Evolutionary conservation across 306 rosid genomes (phyloP), one percentile per base, ranked within the genome.

Genomic region (Quercus bicolor): DNA sequence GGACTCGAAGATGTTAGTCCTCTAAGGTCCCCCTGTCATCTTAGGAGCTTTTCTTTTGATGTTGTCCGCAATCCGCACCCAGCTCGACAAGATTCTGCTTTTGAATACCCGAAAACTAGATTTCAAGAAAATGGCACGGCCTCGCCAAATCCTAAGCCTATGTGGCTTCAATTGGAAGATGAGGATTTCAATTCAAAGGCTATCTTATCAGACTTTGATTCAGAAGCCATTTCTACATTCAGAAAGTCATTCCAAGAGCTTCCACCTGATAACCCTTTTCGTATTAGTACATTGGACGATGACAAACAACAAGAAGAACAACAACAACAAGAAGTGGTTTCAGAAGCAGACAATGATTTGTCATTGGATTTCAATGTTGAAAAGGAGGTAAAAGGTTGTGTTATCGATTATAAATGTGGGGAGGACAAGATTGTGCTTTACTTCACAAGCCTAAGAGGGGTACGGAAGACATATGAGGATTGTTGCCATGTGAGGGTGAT

Each of bases 1-100:
- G 99, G 99, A 1, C 97, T 96, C 21, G 99, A 96, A 76, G 99
- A 93, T 4, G 70, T 34, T 2, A 89, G 90, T 56, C 96, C 99
- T 51, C 78, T 85, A 18, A 74, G 91, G 59, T 88, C 97, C 24
- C 95, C 98, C 18, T 71, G 53, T 73, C 92, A 79, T 24, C 51
- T 84, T 52, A 77, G 89, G 55, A 90, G 93, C 84, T 87, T 95
- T 77, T 95, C 97, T 28, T 95, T 93, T 24, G 90, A 91, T 78
- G 68, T 87, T 21, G 72, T 83, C 11, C 75, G 61, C 2, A 34
- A 16, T 24, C 80, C 72, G 15, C 37, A 54, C 21, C 80, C 83
- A 2, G n/a, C 37, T 20, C 24, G 31, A 1, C 29, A 14, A 52
- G 71, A 72, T 69, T 21, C 75, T 51, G 80, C 80, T 28, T 51